A percentile compares a stretch with the other conserved stretches of the same genome.
These are phyloP conservation scores for Penicillium janthinellum DNA, from an alignment of 2,329 filamentous ascomycete genomes.

Conservation along the genomic window DNA sequence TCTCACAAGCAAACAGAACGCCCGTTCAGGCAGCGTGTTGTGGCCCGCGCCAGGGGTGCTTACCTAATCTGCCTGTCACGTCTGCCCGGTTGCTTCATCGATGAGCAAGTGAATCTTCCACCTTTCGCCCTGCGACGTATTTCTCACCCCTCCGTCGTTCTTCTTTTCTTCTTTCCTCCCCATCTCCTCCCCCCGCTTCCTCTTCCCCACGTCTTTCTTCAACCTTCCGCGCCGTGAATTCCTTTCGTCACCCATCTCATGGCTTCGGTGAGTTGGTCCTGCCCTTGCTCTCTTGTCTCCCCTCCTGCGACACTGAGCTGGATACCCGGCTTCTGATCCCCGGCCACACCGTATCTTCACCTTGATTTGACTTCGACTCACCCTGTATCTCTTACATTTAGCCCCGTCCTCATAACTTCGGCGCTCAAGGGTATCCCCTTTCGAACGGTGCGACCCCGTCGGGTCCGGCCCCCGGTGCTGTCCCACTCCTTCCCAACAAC, in stretches of 20 bases:
- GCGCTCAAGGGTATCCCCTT: slow-evolving; percentile 47
- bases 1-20: too few relatives aligned
- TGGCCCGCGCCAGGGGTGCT: slow-evolving; percentile 21
- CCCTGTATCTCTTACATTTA: slow-evolving; percentile 21
- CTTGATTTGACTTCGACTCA: slow-evolving; percentile 24
- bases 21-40: slow-evolving; percentile 1
- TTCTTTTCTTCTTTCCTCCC: slow-evolving; percentile 14
- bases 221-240: slow-evolving; percentile 2
- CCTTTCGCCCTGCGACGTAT: slow-evolving; percentile 23
- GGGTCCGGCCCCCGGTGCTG: slow-evolving; percentile 49
- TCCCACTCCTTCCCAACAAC: slow-evolving; percentile 54
- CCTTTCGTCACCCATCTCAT: slow-evolving; percentile 33
- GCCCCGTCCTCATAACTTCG: slow-evolving; percentile 50
- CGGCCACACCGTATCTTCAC: slow-evolving; percentile 18
- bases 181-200: background rate
- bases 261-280: slow-evolving; percentile 50
- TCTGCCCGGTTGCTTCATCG: slow-evolving; percentile 23
- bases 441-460: slow-evolving; percentile 48
- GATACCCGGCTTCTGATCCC: slow-evolving; percentile 20
- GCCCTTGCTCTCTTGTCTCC: slow-evolving; percentile 14
- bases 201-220: background rate
- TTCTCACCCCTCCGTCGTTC: slow-evolving; percentile 17
- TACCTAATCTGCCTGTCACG: slow-evolving; percentile 27
- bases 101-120: slow-evolving; percentile 21
- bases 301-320: slow-evolving; percentile 18